Conservation (phyloP, 371 early-diverging fungal genomes). For the Phascolomyces articulosus region DNA sequence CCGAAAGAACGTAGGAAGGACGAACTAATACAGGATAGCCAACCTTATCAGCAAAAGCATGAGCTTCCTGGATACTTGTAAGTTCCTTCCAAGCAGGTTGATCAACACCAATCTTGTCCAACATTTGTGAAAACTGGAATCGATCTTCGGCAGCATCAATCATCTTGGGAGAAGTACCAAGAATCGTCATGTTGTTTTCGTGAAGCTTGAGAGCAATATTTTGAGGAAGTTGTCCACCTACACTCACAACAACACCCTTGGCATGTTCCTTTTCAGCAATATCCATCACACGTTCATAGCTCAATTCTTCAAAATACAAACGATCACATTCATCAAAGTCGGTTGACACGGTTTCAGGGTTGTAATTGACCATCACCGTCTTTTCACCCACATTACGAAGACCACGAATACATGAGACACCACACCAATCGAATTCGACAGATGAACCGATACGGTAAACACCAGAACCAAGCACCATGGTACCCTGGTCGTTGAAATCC, state of each 20-base stretch:
- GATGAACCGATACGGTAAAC: conserved; percentile 94
- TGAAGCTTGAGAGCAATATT: conserved; percentile 89
- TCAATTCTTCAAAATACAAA: conserved; percentile 91
- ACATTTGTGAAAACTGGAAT: conserved; percentile 86
- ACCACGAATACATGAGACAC: conserved; percentile 80
- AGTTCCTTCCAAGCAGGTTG: conserved; percentile 95
- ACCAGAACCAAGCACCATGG: conserved; percentile 93
- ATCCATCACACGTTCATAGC: conserved; percentile 91
- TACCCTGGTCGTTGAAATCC: conserved; percentile 80
- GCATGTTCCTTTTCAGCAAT: conserved; percentile 87
- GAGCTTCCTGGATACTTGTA: conserved; percentile 76
- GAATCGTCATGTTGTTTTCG: conserved; percentile 66
- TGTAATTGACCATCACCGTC: conserved; percentile 96
- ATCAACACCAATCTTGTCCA: conserved; percentile 90
- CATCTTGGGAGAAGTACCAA: conserved; percentile 89
- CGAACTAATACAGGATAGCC: conserved; percentile 94
- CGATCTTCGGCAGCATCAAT: conserved; percentile 94
- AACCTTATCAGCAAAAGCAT: conserved; percentile 76
- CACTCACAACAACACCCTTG: conserved; percentile 80
- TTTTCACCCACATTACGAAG: conserved; percentile 74
- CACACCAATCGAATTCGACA: conserved; percentile 96
- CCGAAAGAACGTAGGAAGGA: conserved; percentile 93
- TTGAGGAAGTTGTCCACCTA: conserved; percentile 93
- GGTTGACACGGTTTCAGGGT: conserved; percentile 95
- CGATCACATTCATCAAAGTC: conserved; percentile 95